A percentile compares a stretch with the other conserved stretches of the same genome.
These are phyloP conservation scores for Colletotrichum acutatum DNA, from an alignment of 2,329 filamentous ascomycete genomes.

Conservation along the genomic window DNA sequence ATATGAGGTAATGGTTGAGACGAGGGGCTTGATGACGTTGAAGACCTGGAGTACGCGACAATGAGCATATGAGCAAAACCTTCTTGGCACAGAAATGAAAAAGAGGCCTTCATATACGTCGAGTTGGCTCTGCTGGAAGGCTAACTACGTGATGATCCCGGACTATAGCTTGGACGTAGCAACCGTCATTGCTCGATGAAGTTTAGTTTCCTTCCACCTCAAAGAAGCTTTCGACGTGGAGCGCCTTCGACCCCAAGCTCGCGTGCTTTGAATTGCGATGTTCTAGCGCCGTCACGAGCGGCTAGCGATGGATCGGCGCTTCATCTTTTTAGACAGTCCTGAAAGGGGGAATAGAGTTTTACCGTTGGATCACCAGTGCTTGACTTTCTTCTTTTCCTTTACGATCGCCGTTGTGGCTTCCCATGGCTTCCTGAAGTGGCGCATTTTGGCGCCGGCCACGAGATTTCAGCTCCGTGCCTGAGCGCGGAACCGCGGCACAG, in stretches of 20 bases:
- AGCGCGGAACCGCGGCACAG: background rate
- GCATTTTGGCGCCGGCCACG: background rate
- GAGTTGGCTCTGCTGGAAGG: background rate
- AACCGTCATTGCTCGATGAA: background rate
- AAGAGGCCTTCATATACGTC: background rate
- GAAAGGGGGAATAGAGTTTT: background rate
- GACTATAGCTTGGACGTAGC: background rate
- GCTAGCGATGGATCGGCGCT: background rate
- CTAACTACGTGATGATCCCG: background rate
- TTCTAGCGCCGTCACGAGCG: background rate
- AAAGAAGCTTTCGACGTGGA: background rate
- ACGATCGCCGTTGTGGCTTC: background rate
- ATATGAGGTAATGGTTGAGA: background rate
- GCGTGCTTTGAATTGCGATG: background rate
- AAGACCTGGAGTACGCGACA: background rate
- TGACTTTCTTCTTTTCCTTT: background rate
- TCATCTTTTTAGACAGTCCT: background rate
- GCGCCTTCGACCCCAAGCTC: background rate
- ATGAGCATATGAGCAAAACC: background rate
- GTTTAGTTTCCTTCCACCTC: background rate
- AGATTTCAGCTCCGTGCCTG: background rate
- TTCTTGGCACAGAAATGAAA: background rate
- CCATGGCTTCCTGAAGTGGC: background rate
- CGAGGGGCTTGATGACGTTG: background rate
- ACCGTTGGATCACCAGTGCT: background rate